Evolutionary conservation across 768 basidiomycete species (phyloP), one percentile per base, ranked within the genome.

Genomic region (Jaapia argillacea): DNA sequence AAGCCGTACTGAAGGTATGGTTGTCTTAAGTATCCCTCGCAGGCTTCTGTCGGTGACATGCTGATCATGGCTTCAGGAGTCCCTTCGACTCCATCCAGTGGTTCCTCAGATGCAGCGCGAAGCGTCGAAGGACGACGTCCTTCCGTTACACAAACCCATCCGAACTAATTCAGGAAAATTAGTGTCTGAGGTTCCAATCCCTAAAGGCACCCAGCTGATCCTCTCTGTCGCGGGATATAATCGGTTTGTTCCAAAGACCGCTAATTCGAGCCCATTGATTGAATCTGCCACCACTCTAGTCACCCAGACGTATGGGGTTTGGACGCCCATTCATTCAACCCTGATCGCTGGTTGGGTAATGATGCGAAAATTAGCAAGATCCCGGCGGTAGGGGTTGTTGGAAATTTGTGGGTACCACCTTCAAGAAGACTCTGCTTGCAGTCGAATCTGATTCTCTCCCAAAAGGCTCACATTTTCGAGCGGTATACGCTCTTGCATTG

Each of bases 81-180:
- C 28, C 10, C 28, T 33, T 10, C 28, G 28, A 10, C 28, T 33
- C 10, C 16, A 33, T 33, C 28, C 28, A 10, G 16, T 16, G 10
- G 28, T 33, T 10, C 16, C 16, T 33, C 28, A 33, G 28, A 33
- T 16, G 28, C 16, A 10, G 10, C 28, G 28, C 28, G 28, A 10
- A 10, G 28, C 28, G 28, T 10, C 10, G 10, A 43, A 26, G 36
- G 46, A 47, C 22, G 23, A 24, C 3, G 35, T 47, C 7, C 36
- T 47, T 16, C 46, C 46, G 13, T 42, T 47, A 23, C 14, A 18
- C 13, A 18, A 25, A 3, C 45, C 48, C 2, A 40, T 43, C 16
- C 44, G 13, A 7, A 35, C 39, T 12, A 33, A 13, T 5, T 26
- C 36, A 38, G 48, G 48, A 22, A 25, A 21, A 21, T n/a, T 13